Evolutionary conservation across 2,329 filamentous ascomycete species (phyloP).

Genomic region (Macroventuria anomochaeta): DNA sequence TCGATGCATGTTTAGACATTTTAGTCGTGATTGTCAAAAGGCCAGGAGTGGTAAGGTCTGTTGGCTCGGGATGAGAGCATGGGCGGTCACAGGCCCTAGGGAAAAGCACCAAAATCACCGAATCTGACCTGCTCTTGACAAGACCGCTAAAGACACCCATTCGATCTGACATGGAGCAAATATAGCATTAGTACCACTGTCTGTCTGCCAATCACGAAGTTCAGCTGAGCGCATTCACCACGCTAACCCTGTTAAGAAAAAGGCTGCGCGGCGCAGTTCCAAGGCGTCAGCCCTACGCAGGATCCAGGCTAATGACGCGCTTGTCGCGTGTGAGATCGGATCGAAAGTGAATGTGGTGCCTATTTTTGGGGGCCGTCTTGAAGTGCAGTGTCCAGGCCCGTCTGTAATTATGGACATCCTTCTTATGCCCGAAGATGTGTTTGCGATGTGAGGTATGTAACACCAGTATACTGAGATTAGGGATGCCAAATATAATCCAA

Average conservation of each 20-base stretch:
- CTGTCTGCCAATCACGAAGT: conserved; percentile 1
- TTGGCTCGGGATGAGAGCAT: no score
- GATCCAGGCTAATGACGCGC: conserved; percentile 22
- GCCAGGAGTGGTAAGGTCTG: no score
- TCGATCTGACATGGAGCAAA: conserved; percentile 15
- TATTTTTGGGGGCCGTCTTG: conserved; percentile 37
- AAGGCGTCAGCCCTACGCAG: conserved; percentile 36
- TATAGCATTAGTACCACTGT: conserved; percentile 14
- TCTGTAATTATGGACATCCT: conserved; percentile 2
- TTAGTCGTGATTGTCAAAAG: no score
- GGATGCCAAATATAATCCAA: conserved; percentile 10
- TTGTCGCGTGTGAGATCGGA: conserved; percentile 32
- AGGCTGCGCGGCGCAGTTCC: conserved; percentile 28
- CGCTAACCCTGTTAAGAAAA: conserved; percentile 19
- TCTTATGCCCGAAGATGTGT: conserved; percentile 10
- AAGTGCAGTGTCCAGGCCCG: conserved; percentile 1
- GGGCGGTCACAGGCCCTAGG: no score
- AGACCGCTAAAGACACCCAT: conserved; percentile 8
- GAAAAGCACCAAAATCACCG: conserved; percentile 1
- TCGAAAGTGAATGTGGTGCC: conserved; percentile 13
- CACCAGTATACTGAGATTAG: neutral
- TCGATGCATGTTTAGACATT: no score
- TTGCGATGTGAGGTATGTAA: conserved; percentile 1
- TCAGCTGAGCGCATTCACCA: neutral
- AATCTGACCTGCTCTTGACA: neutral